phyloP scores from a whole-genome alignment of 352 stramenopile species.

The Achlya hypogyna region DNA sequence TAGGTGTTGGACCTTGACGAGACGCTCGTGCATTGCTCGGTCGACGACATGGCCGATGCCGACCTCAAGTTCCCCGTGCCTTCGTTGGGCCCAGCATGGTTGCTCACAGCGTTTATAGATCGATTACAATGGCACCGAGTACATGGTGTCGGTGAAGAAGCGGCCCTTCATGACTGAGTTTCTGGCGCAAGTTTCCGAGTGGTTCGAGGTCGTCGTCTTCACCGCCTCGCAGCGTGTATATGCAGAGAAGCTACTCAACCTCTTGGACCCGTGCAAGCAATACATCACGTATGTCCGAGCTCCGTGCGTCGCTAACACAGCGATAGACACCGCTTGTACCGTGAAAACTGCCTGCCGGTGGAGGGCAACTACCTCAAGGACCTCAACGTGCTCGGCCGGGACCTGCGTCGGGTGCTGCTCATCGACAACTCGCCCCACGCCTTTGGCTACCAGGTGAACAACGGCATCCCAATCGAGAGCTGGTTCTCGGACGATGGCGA shows the following conservation, averaged over 20 bases:
- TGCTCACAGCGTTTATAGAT: conserved; percentile 30
- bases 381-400: conserved; percentile 91
- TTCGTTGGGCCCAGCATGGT: background rate
- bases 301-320: background rate
- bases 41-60: conserved; percentile 90
- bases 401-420: conserved; percentile 87
- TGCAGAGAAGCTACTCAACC: conserved; percentile 94
- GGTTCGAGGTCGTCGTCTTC: conserved; percentile 99
- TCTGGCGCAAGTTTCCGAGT: conserved; percentile 80
- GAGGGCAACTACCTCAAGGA: conserved; percentile 99
- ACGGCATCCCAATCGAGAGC: conserved; percentile 97
- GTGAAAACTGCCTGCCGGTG: conserved; percentile 92
- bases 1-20: conserved; percentile 97
- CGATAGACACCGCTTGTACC: conserved; percentile 87
- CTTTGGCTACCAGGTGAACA: conserved; percentile 97
- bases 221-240: conserved; percentile 94
- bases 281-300: conserved; percentile 74
- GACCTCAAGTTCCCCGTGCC: conserved; percentile 93
- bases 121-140: conserved; percentile 92
- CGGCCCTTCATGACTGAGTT: conserved; percentile 94
- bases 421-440: conserved; percentile 98
- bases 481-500: conserved; percentile 97
- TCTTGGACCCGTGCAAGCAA: conserved; percentile 90
- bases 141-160: conserved; percentile 95
- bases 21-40: conserved; percentile 98